These are phyloP conservation scores for Cutaneotrichosporon daszewskae DNA, from an alignment of 1,284 basidiomycete genomes.

Conservation along the genomic window DNA sequence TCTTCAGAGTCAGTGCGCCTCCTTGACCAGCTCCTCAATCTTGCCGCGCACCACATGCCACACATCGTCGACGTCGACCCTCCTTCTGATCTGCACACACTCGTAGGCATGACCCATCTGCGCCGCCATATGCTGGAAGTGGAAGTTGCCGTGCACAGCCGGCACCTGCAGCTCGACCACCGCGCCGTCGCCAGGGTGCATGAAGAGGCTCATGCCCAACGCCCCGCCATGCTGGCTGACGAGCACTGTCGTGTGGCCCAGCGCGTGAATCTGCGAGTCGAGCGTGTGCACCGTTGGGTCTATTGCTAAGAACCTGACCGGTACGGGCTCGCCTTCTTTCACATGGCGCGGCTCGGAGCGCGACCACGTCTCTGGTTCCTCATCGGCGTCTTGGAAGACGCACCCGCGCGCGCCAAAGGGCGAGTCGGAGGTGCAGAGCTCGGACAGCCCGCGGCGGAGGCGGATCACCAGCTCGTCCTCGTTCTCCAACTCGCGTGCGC, in stretches of 20 bases:
- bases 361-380: conserved; percentile 35
- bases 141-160: conserved; percentile 26
- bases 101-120: conserved; percentile 31
- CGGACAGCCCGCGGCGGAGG: conserved; percentile 18
- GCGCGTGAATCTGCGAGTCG: conserved; percentile 37
- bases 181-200: conserved; percentile 29
- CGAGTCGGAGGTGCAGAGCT: conserved; percentile 19
- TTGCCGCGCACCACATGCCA: too few species aligned
- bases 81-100: conserved; percentile 14
- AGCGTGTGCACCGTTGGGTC: conserved; percentile 39
- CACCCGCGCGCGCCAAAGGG: conserved; percentile 19
- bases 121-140: conserved; percentile 40
- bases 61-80: conserved; percentile 32
- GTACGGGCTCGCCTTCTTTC: conserved; percentile 1
- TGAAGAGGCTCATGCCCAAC: conserved; percentile 38
- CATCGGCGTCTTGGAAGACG: conserved; percentile 26
- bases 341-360: too few species aligned
- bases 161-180: conserved; percentile 37
- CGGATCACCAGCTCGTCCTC: conserved; percentile 28
- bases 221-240: conserved; percentile 40
- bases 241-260: conserved; percentile 35
- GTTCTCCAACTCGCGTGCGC: conserved; percentile 33
- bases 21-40: too few species aligned
- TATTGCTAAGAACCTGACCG: conserved; percentile 29
- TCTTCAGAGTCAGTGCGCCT: too few species aligned